Base-by-base conservation (phyloP, 108 stramenopile genomes). In the Aureococcus anophagefferens region DNA sequence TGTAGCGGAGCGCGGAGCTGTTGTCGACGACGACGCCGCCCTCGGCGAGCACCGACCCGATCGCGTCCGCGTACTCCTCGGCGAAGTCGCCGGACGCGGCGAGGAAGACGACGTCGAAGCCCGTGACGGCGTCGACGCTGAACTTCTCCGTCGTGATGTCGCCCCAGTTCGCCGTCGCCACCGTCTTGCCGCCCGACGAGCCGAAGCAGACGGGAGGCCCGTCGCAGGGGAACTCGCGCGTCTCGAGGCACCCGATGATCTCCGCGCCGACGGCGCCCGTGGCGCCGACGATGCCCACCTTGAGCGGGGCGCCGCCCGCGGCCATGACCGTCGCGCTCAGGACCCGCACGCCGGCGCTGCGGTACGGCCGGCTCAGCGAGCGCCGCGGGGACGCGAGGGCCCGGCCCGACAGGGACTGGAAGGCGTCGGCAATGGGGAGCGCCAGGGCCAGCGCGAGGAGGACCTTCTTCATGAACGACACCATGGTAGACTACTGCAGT, bases 241-340 rank as follows among this genome's bases (percentile, higher is more conserved):
- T 86, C 65, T 91, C 90, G 68, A 98, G 79, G 66, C 84, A 85
- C 30, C 87, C 78, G 31, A 93, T 88, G 71, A 98, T 90, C 80
- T 98, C 97, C 74, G 92, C 89, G 4, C 97, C 97, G 7, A 98
- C 97, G 44, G 97, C 97, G 31, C 97, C 97, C 13, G 97, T 95
- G 51, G 95, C 95, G 59, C 96, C 96, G 32, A 96, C 94, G 71
- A 97, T 90, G 34, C 93, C 96, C 35, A 97, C 93, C n/a, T 77
- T 89, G 75, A 51, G 40, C 40, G 40, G 40, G 9, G 5, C 13
- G 40, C 40, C 13, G 40, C 40, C 40, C 9, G 40, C 40, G 40
- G 13, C 9, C 9, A 13, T 11, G 9, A 44, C 13, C 9, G 40
- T 44, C 40, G 40, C 40, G n/a, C n/a, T n/a, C n/a, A n/a, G n/a